These are phyloP conservation scores for Boletus vinaceobasis DNA, from an alignment of 768 basidiomycete genomes.

Conservation along the genomic window DNA sequence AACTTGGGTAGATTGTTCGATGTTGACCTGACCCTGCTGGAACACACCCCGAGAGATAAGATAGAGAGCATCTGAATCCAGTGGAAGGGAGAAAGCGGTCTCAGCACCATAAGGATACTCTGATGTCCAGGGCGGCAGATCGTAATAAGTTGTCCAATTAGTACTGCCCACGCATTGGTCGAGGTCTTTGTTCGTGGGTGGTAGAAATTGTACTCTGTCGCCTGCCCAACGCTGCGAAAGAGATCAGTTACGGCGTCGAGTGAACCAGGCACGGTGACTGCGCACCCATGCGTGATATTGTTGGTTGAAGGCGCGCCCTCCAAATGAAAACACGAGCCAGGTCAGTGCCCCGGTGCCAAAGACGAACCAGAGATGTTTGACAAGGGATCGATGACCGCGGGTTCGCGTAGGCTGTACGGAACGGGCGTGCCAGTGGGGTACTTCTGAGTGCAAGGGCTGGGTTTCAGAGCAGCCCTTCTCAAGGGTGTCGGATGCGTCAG, in stretches of 20 bases:
- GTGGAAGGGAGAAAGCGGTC: constrained; percentile 28
- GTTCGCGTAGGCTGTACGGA: background rate
- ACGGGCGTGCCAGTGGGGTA: background rate
- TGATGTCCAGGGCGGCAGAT: constrained; percentile 22
- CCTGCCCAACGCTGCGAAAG: constrained; percentile 4
- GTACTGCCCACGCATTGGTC: constrained; percentile 15
- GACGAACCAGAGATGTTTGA: constrained; percentile 10
- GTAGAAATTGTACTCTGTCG: background rate
- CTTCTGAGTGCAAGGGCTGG: constrained; percentile 1
- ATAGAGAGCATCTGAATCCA: constrained; percentile 28
- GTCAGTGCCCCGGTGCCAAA: constrained; percentile 4
- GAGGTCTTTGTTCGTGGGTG: background rate
- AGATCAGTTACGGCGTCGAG: background rate
- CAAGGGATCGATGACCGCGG: background rate
- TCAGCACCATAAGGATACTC: constrained; percentile 26
- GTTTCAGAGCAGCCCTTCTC: constrained; percentile 19
- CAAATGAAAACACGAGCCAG: constrained; percentile 14
- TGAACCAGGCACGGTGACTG: background rate
- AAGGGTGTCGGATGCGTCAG: constrained; percentile 4
- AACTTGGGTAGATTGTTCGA: constrained; percentile 28
- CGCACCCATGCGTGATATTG: constrained; percentile 9
- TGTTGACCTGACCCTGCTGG: constrained; percentile 27
- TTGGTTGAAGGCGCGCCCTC: background rate
- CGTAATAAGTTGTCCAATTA: constrained; percentile 24
- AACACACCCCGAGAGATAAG: constrained; percentile 29